Conservation (phyloP, 1,139 yeast species). For the Oligophagozyma castellii region DNA sequence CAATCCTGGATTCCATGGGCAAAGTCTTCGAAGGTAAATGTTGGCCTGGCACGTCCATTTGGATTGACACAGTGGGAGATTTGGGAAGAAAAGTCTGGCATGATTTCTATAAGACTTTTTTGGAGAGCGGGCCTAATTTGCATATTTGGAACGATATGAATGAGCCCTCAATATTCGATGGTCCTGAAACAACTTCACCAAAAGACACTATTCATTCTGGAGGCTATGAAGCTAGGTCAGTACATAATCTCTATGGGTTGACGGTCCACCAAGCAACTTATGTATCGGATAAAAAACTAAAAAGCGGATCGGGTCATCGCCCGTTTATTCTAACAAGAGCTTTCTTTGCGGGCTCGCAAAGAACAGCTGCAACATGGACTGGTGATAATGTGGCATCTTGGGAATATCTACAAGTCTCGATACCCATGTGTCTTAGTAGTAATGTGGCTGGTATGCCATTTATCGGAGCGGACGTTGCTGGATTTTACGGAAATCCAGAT, state of each 20-base stretch:
- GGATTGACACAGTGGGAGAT: conserved; percentile 81
- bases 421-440: conserved; percentile 77
- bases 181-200: conserved; percentile 87
- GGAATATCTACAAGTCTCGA: conserved; percentile 68
- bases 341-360: conserved; percentile 81
- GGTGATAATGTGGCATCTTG: conserved; percentile 93
- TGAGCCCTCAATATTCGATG: conserved; percentile 90
- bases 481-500: conserved; percentile 84
- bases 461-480: conserved; percentile 94
- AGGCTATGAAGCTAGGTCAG: conserved; percentile 78
- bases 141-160: conserved; percentile 98
- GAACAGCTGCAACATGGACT: conserved; percentile 92
- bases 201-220: conserved; percentile 69
- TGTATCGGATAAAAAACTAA: conserved; percentile 44
- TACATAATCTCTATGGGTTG: conserved; percentile 76
- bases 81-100: conserved; percentile 50
- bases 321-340: conserved; percentile 88
- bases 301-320: conserved; percentile 35
- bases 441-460: conserved; percentile 84
- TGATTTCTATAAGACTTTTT: conserved; percentile 32
- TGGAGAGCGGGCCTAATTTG: conserved; percentile 35
- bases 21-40: conserved; percentile 69
- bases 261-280: conserved; percentile 72
- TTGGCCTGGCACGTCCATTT: conserved; percentile 95
- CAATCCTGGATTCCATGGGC: conserved; percentile 34